Evolutionary conservation across 441 rosid genomes (phyloP).

Genomic region (Metrosideros polymorpha): DNA sequence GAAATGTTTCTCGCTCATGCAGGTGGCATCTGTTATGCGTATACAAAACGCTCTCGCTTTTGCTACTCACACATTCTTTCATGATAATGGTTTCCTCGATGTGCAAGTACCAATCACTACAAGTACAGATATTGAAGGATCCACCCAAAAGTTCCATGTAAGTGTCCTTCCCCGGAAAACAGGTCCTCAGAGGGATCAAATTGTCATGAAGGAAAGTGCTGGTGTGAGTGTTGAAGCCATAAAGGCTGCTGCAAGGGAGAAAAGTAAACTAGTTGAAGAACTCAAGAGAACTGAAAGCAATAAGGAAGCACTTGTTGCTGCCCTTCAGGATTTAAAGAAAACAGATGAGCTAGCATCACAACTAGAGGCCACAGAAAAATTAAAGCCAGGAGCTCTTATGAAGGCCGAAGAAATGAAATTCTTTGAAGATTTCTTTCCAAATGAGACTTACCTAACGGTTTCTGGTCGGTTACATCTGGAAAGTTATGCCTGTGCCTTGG

Average conservation of each 20-base stretch:
- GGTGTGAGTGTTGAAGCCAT: constrained; percentile 39
- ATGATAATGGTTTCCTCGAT: constrained; percentile 46
- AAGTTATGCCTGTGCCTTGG: constrained; percentile 84
- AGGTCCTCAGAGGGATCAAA: constrained; percentile 19
- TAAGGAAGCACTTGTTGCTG: constrained; percentile 57
- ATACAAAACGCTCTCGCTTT: constrained; percentile 51
- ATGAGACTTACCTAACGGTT: constrained; percentile 45
- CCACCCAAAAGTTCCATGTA: constrained; percentile 49
- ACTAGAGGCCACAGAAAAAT: constrained; percentile 45
- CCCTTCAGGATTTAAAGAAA: constrained; percentile 57
- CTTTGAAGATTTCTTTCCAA: constrained; percentile 49
- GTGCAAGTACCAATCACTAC: constrained; percentile 82
- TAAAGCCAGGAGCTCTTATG: constrained; percentile 11
- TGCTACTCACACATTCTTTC: constrained; percentile 72
- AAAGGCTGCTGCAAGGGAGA: constrained; percentile 58
- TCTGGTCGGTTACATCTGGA: constrained; percentile 84
- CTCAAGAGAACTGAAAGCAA: constrained; percentile 82
- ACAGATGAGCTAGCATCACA: constrained; percentile 55
- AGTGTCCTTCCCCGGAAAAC: constrained; percentile 33
- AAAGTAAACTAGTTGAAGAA: constrained; percentile 41
- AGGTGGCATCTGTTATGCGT: constrained; percentile 80
- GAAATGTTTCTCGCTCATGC: constrained; percentile 2
- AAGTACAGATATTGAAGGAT: constrained; percentile 45
- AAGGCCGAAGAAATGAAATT: constrained; percentile 23
- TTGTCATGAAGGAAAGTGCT: constrained; percentile 16